Conservation (phyloP, 2,329 filamentous ascomycete genomes). For the Albifimbria verrucaria region DNA sequence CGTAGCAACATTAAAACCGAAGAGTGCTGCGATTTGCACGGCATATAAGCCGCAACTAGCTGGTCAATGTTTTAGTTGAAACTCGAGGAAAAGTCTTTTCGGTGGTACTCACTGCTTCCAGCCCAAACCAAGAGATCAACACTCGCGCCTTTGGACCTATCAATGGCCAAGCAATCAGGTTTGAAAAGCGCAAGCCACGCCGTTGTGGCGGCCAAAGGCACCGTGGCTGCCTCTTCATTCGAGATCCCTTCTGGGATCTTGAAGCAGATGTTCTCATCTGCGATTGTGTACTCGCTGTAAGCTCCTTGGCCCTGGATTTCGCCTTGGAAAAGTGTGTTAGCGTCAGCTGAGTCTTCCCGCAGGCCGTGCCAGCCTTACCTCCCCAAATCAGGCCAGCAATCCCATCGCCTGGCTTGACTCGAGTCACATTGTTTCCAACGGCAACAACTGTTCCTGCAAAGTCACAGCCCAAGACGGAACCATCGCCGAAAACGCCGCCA, state of each 20-base stretch:
- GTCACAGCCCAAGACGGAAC: no score
- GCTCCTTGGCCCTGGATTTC: slow-evolving; percentile 29
- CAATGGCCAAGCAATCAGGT: slow-evolving; percentile 30
- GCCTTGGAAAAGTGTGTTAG: no score
- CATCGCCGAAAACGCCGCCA: no score
- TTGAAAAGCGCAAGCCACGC: slow-evolving; percentile 37
- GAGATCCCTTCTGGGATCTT: slow-evolving; percentile 28
- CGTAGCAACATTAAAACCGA: no score
- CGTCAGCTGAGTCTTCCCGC: no score
- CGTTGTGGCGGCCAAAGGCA: slow-evolving; percentile 36
- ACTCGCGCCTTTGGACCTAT: slow-evolving; percentile 9
- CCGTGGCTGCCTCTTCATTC: slow-evolving; percentile 28
- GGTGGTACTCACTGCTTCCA: slow-evolving; percentile 34
- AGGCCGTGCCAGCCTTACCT: no score
- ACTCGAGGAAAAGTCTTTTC: no score
- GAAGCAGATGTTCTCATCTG: slow-evolving; percentile 38
- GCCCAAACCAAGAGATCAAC: slow-evolving; percentile 37
- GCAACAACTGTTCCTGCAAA: no score
- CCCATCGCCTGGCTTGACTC: no score
- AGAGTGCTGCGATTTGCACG: slow-evolving; percentile 33
- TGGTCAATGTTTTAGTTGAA: slow-evolving; percentile 8
- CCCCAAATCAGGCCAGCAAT: no score
- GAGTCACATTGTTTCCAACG: no score
- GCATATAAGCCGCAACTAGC: slow-evolving; percentile 35
- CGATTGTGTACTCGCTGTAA: slow-evolving; percentile 36